Evolutionary conservation across 2,329 filamentous ascomycete genomes (phyloP).

Genomic region (Pleoardoris graminearum): DNA sequence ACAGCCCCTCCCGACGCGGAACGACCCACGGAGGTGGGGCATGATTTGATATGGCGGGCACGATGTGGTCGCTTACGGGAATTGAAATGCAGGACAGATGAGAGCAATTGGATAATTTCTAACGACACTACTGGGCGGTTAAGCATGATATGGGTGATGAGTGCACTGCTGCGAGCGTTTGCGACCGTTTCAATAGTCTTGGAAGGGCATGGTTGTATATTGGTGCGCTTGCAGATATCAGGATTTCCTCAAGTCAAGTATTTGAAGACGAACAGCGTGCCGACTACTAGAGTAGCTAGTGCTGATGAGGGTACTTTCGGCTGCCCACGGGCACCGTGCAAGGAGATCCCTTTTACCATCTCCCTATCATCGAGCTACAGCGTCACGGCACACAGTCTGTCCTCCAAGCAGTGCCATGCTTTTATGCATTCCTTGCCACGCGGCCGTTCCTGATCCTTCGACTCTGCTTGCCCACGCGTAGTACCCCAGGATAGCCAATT

Average conservation of each 20-base stretch:
- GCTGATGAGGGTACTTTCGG: background rate
- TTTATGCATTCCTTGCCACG: background rate
- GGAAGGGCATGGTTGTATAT: background rate
- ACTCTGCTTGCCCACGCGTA: background rate
- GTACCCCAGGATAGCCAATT: background rate
- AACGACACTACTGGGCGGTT: background rate
- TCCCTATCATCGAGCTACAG: background rate
- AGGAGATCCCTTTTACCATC: background rate
- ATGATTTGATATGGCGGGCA: background rate
- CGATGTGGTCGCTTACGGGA: background rate
- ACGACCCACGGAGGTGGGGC: background rate
- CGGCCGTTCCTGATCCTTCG: background rate
- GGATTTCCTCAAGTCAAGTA: too few relatives aligned
- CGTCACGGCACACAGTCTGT: background rate
- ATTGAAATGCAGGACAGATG: background rate
- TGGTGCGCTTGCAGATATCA: background rate
- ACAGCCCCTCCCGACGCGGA: conserved; percentile 14
- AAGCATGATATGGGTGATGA: background rate
- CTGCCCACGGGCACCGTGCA: background rate
- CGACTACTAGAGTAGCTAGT: background rate
- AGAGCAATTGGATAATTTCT: background rate
- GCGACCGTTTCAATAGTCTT: background rate
- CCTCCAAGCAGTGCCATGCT: background rate
- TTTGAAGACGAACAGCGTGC: background rate
- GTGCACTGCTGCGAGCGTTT: background rate